Conservation (phyloP, 345 rosid genomes). For the Sisymbrium altissimum region DNA sequence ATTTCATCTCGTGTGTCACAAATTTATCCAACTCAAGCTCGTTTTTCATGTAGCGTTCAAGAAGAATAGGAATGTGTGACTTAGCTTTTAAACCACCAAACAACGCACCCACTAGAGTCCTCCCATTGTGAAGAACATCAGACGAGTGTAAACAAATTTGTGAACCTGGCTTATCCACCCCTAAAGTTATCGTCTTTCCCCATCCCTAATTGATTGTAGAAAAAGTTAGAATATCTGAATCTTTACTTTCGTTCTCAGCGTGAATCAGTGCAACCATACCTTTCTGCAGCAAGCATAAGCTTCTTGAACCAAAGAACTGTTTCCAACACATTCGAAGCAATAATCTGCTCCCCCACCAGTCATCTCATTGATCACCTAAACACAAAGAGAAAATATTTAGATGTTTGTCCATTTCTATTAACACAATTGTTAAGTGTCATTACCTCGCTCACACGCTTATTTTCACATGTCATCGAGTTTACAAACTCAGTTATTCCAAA, state of each 20-base stretch:
- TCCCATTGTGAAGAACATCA: slow-evolving; percentile 61
- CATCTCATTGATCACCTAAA: slow-evolving; percentile 59
- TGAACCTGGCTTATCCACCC: slow-evolving; percentile 73
- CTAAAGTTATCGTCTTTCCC: slow-evolving; percentile 81
- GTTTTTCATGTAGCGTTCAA: slow-evolving; percentile 61
- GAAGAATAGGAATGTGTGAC: slow-evolving; percentile 68
- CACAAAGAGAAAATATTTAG: not conserved
- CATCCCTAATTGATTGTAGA: slow-evolving; percentile 54
- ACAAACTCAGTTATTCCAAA: slow-evolving; percentile 82
- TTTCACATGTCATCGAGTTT: slow-evolving; percentile 44
- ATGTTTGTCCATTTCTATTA: not conserved
- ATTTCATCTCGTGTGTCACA: slow-evolving; percentile 71
- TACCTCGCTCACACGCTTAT: slow-evolving; percentile 65
- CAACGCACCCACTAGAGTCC: slow-evolving; percentile 55
- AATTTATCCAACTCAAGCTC: slow-evolving; percentile 73
- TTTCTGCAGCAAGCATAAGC: slow-evolving; percentile 65
- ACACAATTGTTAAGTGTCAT: not conserved
- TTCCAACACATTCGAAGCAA: slow-evolving; percentile 78
- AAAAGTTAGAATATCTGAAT: not conserved
- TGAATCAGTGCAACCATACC: slow-evolving; percentile 35
- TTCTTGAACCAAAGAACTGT: slow-evolving; percentile 49
- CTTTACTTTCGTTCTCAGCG: not conserved
- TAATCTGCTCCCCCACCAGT: slow-evolving; percentile 81
- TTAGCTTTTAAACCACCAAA: slow-evolving; percentile 87
- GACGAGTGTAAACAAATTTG: slow-evolving; percentile 40